These are phyloP conservation scores for Phylloporus arenicola DNA, from an alignment of 768 basidiomycete genomes.

Conservation along the genomic window DNA sequence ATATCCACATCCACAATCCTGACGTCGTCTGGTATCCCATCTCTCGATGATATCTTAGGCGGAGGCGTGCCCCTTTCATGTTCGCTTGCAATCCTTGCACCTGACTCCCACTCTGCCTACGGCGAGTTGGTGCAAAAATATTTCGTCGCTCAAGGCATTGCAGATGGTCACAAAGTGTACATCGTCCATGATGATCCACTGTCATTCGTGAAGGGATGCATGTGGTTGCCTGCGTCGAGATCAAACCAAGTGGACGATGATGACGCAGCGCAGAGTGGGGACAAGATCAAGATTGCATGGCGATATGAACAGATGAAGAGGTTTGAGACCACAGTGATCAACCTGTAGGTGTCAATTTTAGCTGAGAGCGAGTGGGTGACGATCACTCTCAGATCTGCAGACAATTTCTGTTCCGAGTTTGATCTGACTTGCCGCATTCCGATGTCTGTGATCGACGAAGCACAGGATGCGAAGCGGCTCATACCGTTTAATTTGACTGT, in stretches of 20 bases:
- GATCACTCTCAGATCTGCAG: constrained; percentile 38
- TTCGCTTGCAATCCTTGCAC: constrained; percentile 66
- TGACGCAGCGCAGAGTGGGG: constrained; percentile 34
- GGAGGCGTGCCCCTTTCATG: constrained; percentile 85
- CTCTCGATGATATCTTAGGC: constrained; percentile 92
- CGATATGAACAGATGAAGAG: constrained; percentile 91
- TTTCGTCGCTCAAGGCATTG: constrained; percentile 83
- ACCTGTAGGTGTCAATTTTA: constrained; percentile 40
- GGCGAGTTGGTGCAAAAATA: constrained; percentile 82
- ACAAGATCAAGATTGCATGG: constrained; percentile 94
- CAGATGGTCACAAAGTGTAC: constrained; percentile 60
- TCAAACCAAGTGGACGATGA: constrained; percentile 21
- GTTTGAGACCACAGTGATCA: constrained; percentile 79
- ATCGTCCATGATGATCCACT: constrained; percentile 57
- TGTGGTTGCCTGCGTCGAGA: constrained; percentile 59
- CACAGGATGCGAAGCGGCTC: constrained; percentile 37
- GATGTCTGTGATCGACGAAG: constrained; percentile 41
- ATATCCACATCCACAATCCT: constrained; percentile 51
- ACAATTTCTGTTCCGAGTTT: constrained; percentile 64
- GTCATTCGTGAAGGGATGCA: constrained; percentile 62
- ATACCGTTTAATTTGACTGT: constrained; percentile 22
- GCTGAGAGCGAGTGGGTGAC: constrained; percentile 5
- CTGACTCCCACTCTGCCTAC: constrained; percentile 84
- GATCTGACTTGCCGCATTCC: constrained; percentile 69
- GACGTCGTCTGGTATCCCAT: constrained; percentile 85